Conservation (phyloP, 345 rosid genomes). For the Ailanthus altissimus region DNA sequence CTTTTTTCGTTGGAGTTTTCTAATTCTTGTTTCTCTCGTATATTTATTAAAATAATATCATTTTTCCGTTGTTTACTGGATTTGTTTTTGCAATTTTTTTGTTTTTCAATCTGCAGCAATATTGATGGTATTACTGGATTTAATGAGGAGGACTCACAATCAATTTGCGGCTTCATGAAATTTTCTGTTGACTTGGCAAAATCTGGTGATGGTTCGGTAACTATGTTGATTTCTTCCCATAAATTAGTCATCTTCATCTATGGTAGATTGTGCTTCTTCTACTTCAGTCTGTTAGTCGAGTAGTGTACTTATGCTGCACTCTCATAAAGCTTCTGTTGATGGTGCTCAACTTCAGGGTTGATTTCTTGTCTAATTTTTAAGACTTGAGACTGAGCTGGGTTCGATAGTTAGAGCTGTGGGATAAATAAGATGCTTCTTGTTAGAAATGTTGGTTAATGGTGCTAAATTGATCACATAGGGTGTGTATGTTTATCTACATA, state of each 20-base stretch:
- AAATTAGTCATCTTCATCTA: neutral
- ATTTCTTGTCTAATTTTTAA: too few species aligned
- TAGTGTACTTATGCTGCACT: neutral
- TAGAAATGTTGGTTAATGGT: neutral
- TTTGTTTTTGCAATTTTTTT: neutral
- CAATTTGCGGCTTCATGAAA: slow-evolving; percentile 61
- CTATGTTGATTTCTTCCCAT: slow-evolving; percentile 2
- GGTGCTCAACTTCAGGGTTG: neutral
- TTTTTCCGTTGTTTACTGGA: neutral
- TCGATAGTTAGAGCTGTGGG: neutral
- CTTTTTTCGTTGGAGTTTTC: neutral
- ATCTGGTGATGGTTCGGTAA: slow-evolving; percentile 59
- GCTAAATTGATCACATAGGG: neutral
- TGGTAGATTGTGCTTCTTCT: neutral
- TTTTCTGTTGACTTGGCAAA: slow-evolving; percentile 58
- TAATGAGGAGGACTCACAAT: slow-evolving; percentile 56
- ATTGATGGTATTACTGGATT: slow-evolving; percentile 83
- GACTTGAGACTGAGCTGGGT: neutral
- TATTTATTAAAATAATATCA: too few species aligned
- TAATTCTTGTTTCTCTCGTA: neutral
- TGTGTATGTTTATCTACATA: neutral
- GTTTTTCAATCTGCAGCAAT: slow-evolving; percentile 45
- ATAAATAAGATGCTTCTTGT: neutral
- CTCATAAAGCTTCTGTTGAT: neutral
- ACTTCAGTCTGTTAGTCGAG: neutral